phyloP scores from a whole-genome alignment of 2,329 filamentous ascomycete species.

The Myriosclerotinia duriaeana region DNA sequence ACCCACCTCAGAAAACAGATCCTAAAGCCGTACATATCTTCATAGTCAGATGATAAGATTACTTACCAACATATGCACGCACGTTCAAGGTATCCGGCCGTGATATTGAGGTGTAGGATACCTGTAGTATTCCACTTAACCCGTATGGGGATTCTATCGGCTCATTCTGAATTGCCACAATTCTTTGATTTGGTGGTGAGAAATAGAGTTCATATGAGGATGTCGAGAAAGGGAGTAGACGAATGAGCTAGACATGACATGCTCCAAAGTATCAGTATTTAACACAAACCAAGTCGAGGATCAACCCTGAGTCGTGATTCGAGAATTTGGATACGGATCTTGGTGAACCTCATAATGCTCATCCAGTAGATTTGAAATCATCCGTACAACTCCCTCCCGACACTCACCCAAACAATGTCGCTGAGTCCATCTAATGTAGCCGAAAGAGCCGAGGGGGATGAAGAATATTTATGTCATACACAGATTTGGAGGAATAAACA shows the following conservation, averaged over 20 bases:
- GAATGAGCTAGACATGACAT: not conserved
- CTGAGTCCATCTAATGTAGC: slow-evolving; percentile 5
- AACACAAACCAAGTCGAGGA: not conserved
- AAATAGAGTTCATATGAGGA: not conserved
- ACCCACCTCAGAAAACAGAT: not conserved
- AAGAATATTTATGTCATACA: not conserved
- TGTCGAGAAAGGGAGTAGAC: not conserved
- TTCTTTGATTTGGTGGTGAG: not conserved
- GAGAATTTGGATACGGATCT: not conserved
- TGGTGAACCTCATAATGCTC: slow-evolving; percentile 9
- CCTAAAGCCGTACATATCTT: not conserved
- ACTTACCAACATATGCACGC: slow-evolving; percentile 20
- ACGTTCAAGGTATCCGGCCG: not conserved
- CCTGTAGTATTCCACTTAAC: not conserved
- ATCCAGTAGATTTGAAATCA: not conserved
- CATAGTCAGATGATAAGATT: slow-evolving; percentile 18
- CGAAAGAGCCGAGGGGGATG: slow-evolving; percentile 9
- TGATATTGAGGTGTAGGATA: not conserved
- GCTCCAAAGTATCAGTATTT: not conserved
- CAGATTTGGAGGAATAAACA: not conserved
- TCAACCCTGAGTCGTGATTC: not conserved
- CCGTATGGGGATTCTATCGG: not conserved
- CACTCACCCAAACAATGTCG: not conserved
- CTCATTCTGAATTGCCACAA: not conserved
- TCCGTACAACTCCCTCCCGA: not conserved